Conservation (phyloP, 1,284 basidiomycete species). For the Caloboletus firmus region DNA sequence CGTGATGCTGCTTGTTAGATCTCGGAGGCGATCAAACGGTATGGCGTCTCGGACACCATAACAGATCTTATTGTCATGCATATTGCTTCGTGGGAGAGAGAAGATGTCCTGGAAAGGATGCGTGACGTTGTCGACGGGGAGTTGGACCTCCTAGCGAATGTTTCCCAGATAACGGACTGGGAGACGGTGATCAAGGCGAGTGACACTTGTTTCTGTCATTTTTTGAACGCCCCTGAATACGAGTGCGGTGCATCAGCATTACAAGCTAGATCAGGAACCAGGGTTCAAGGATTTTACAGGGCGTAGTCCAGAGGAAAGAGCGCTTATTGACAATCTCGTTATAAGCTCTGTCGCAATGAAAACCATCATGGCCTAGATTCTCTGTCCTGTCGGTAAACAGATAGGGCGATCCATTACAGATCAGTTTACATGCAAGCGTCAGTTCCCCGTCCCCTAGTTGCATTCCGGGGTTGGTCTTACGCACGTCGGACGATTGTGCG, state of each 20-base stretch:
- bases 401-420: background rate
- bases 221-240: background rate
- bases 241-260: conserved; percentile 48
- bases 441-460: background rate
- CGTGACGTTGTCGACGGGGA: conserved; percentile 56
- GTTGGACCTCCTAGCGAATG: conserved; percentile 45
- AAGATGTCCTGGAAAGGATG: conserved; percentile 52
- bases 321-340: conserved; percentile 63
- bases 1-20: conserved; percentile 56
- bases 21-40: conserved; percentile 79
- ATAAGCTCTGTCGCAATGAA: conserved; percentile 81
- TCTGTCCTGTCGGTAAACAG: background rate
- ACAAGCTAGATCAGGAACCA: conserved; percentile 68
- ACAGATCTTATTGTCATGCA: conserved; percentile 73
- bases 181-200: conserved; percentile 65
- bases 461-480: background rate
- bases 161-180: conserved; percentile 69
- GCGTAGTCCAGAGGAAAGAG: conserved; percentile 41
- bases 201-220: background rate
- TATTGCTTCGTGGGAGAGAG: conserved; percentile 47
- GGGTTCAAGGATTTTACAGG: conserved; percentile 43
- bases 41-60: conserved; percentile 75
- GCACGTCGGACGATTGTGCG: background rate
- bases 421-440: background rate
- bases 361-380: conserved; percentile 52